A percentile compares a stretch with the other conserved stretches of the same genome.
phyloP scores from a whole-genome alignment of 305 asterid species.

The Rubia occidens region DNA sequence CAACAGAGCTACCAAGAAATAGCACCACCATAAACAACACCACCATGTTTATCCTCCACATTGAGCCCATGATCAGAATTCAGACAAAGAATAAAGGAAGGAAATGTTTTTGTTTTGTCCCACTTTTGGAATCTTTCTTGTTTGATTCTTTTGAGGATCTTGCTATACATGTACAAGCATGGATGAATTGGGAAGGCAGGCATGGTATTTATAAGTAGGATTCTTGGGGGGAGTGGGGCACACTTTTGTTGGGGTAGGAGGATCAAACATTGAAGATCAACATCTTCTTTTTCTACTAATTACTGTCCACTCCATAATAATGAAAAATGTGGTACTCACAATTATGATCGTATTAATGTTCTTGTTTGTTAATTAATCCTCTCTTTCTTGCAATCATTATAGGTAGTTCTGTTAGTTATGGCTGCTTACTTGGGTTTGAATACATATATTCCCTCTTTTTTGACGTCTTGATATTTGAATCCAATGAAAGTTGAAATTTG shows the following conservation, averaged over 20 bases:
- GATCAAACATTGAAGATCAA: background rate
- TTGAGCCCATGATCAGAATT: slow-evolving; percentile 20
- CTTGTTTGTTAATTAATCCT: background rate
- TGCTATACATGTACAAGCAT: background rate
- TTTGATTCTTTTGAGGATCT: slow-evolving; percentile 31
- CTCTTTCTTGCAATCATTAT: background rate
- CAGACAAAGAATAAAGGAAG: slow-evolving; percentile 1
- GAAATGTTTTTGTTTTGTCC: slow-evolving; percentile 1
- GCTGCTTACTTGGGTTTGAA: background rate
- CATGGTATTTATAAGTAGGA: slow-evolving; percentile 2
- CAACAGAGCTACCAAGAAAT: slow-evolving; percentile 30
- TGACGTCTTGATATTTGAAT: no score
- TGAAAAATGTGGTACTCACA: background rate
- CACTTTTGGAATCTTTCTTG: slow-evolving; percentile 12
- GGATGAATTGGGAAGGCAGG: slow-evolving; percentile 1
- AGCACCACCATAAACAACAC: slow-evolving; percentile 19
- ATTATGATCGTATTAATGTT: background rate
- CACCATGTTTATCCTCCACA: slow-evolving; percentile 26
- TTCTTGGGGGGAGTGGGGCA: slow-evolving; percentile 14
- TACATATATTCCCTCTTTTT: background rate
- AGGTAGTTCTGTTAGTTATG: background rate
- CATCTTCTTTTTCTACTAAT: slow-evolving; percentile 9
- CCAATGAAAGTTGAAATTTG: no score
- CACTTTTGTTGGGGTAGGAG: slow-evolving; percentile 4
- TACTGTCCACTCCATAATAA: background rate